Evolutionary conservation across 2,329 filamentous ascomycete genomes (phyloP).

Genomic region (Apiospora phragmitis): DNA sequence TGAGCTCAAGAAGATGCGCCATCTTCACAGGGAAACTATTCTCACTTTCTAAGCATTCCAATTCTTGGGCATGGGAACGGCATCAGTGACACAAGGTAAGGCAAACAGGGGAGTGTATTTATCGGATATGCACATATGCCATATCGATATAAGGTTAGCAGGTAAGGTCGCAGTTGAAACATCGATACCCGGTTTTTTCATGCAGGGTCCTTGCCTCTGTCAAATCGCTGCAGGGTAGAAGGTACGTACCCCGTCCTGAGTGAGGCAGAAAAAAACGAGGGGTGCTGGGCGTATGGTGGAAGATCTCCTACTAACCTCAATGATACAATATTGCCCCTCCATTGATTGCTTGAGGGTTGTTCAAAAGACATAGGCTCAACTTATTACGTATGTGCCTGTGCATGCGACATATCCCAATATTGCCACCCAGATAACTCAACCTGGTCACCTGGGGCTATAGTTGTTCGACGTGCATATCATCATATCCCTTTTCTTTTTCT

Average conservation of each 20-base stretch:
- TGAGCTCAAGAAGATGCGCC: not conserved
- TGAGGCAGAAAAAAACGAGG: conserved; percentile 1
- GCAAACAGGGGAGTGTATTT: not conserved
- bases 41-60: not conserved
- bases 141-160: not conserved
- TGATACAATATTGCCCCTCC: not conserved
- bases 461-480: not conserved
- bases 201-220: not conserved
- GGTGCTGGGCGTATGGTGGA: not conserved
- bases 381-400: not conserved
- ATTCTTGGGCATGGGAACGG: not conserved
- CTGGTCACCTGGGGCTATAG: not conserved
- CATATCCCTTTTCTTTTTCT: not conserved
- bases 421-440: not conserved
- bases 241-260: not conserved
- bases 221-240: not conserved
- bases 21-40: not conserved
- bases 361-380: not conserved
- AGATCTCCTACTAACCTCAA: not conserved
- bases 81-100: not conserved
- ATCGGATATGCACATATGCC: not conserved
- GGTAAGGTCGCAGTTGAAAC: not conserved
- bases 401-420: not conserved
- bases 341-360: not conserved
- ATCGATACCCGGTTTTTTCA: not conserved